Percentiles rank a stretch among this genome's conserved stretches.
Conservation (phyloP, 345 rosid genomes). For the Citrus medica region DNA sequence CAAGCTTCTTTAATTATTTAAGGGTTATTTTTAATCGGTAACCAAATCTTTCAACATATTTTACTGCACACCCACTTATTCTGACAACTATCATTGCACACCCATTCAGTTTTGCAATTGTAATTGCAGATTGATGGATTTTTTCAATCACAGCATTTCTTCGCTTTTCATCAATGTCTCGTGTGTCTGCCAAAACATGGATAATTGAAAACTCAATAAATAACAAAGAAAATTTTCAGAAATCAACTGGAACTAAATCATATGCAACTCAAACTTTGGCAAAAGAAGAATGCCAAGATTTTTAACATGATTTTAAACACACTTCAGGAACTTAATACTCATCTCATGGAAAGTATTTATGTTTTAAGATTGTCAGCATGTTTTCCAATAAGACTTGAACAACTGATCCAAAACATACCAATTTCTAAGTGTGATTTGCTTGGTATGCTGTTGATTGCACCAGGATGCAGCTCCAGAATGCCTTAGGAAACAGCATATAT, state of each 20-base stretch:
- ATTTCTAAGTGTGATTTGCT: constrained; percentile 92
- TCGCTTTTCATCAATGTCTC: constrained; percentile 81
- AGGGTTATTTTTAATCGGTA: too few species aligned
- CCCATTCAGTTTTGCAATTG: constrained; percentile 60
- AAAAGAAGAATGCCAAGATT: not conserved
- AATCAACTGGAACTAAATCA: not conserved
- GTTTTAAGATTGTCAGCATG: not conserved
- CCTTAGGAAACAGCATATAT: constrained; percentile 33
- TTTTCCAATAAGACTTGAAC: not conserved
- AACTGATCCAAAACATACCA: constrained; percentile 34
- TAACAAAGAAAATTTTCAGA: not conserved
- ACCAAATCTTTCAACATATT: too few species aligned
- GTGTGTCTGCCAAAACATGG: constrained; percentile 48
- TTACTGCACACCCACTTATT: too few species aligned
- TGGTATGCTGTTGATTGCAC: constrained; percentile 97
- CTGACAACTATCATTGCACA: too few species aligned
- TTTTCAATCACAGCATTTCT: constrained; percentile 79
- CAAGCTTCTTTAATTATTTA: too few species aligned
- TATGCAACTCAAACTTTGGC: not conserved
- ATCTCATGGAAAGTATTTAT: not conserved
- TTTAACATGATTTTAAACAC: not conserved
- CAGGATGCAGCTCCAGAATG: constrained; percentile 85
- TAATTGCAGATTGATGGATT: constrained; percentile 59
- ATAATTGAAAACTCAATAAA: not conserved
- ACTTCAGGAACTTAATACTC: not conserved